A percentile compares a stretch with the other conserved stretches of the same genome.
These are phyloP conservation scores for Exophiala calicioides DNA, from an alignment of 2,329 filamentous ascomycete genomes.

Conservation along the genomic window DNA sequence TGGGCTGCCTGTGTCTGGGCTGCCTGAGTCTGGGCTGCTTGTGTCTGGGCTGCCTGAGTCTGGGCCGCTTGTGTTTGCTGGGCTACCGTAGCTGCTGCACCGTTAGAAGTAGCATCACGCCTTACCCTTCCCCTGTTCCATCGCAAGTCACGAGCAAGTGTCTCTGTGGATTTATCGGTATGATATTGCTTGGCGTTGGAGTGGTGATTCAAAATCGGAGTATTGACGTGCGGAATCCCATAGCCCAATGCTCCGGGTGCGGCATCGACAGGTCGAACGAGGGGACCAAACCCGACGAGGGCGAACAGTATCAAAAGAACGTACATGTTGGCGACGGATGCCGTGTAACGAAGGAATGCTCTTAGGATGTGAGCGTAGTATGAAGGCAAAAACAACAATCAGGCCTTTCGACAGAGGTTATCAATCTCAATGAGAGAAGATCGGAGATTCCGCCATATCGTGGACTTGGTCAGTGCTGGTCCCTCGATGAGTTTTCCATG, in stretches of 20 bases:
- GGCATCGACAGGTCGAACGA: conserved; percentile 3
- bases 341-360: conserved; percentile 10
- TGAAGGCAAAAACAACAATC: background rate
- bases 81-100: conserved; percentile 1
- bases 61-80: conserved; percentile 8
- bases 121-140: conserved; percentile 8
- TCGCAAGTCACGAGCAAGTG: conserved; percentile 1
- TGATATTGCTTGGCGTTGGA: background rate
- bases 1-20: conserved; percentile 5
- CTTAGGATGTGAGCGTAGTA: background rate
- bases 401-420: background rate
- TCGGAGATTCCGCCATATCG: background rate
- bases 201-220: background rate
- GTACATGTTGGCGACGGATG: conserved; percentile 2
- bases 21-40: conserved; percentile 1
- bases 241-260: conserved; percentile 10
- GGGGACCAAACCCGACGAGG: conserved; percentile 5
- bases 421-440: background rate
- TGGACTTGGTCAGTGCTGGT: background rate
- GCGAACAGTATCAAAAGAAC: conserved; percentile 8
- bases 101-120: conserved; percentile 2
- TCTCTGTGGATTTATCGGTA: background rate
- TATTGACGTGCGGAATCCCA: background rate
- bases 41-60: conserved; percentile 5
- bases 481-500: background rate